Percentiles rank a stretch among this genome's conserved stretches.
These are phyloP conservation scores for Arabis alpina DNA, from an alignment of 345 rosid species.

Conservation along the genomic window DNA sequence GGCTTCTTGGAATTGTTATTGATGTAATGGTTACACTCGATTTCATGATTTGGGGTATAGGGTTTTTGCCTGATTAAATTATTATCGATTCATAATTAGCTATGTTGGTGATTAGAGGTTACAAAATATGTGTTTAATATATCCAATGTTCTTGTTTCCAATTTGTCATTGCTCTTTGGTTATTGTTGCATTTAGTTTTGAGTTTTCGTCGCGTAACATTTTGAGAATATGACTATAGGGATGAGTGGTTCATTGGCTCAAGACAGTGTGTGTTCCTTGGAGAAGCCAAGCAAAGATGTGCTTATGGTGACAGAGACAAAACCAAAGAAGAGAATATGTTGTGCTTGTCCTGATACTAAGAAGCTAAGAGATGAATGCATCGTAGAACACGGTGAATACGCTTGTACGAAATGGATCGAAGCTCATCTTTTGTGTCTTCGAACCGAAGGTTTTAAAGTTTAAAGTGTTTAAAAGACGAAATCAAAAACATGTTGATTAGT, in stretches of 20 bases:
- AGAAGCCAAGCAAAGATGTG: slow-evolving; percentile 47
- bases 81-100: neutral
- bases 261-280: slow-evolving; percentile 50
- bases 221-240: neutral
- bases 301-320: slow-evolving; percentile 55
- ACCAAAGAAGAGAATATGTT: slow-evolving; percentile 90
- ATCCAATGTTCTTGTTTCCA: neutral
- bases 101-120: neutral
- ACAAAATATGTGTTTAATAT: neutral
- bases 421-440: slow-evolving; percentile 86
- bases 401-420: slow-evolving; percentile 88
- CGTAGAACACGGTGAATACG: slow-evolving; percentile 78
- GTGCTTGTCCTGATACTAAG: slow-evolving; percentile 93
- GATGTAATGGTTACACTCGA: neutral
- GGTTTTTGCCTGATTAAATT: slow-evolving; percentile 17
- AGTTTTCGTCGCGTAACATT: slow-evolving; percentile 10
- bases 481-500: too few relatives aligned
- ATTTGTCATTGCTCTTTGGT: slow-evolving; percentile 6
- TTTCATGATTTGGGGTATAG: slow-evolving; percentile 21
- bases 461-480: slow-evolving; percentile 21
- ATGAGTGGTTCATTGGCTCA: slow-evolving; percentile 63
- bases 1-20: neutral
- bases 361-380: slow-evolving; percentile 92
- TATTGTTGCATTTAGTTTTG: slow-evolving; percentile 8
- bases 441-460: slow-evolving; percentile 81